Evolutionary conservation across 1,284 basidiomycete species (phyloP).

Genomic region (Jaminaea rosea): DNA sequence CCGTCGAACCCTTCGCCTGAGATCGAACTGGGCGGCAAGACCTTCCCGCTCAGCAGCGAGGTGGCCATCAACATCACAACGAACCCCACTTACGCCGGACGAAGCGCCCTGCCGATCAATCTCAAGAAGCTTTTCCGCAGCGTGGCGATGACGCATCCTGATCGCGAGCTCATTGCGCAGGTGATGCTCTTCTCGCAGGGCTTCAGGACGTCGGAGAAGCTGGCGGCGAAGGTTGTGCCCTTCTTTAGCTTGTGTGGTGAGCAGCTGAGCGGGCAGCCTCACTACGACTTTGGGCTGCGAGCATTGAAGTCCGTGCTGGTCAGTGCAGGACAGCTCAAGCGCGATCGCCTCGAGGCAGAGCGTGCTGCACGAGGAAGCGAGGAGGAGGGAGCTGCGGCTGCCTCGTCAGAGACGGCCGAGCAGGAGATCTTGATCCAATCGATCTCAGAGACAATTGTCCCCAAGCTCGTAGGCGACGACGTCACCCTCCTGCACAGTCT

Average conservation of each 20-base stretch:
- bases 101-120: conserved; percentile 92
- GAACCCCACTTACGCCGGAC: conserved; percentile 89
- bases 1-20: conserved; percentile 73
- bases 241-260: conserved; percentile 98
- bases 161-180: conserved; percentile 95
- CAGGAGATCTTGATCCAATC: conserved; percentile 97
- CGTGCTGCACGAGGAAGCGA: conserved; percentile 45
- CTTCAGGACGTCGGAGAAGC: conserved; percentile 88
- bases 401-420: conserved; percentile 57
- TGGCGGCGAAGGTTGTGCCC: conserved; percentile 94
- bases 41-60: conserved; percentile 80
- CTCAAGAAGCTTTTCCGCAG: conserved; percentile 86
- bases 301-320: conserved; percentile 93
- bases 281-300: conserved; percentile 98
- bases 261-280: conserved; percentile 90
- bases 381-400: conserved; percentile 9
- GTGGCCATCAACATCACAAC: conserved; percentile 96
- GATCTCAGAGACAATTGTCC: conserved; percentile 97
- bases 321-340: conserved; percentile 93
- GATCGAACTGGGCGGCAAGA: conserved; percentile 66
- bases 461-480: conserved; percentile 94
- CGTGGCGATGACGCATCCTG: conserved; percentile 98
- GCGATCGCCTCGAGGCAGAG: conserved; percentile 53
- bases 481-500: conserved; percentile 87
- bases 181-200: conserved; percentile 99